phyloP scores from a whole-genome alignment of 73 alveolate species.

The Uronychia setigera region DNA sequence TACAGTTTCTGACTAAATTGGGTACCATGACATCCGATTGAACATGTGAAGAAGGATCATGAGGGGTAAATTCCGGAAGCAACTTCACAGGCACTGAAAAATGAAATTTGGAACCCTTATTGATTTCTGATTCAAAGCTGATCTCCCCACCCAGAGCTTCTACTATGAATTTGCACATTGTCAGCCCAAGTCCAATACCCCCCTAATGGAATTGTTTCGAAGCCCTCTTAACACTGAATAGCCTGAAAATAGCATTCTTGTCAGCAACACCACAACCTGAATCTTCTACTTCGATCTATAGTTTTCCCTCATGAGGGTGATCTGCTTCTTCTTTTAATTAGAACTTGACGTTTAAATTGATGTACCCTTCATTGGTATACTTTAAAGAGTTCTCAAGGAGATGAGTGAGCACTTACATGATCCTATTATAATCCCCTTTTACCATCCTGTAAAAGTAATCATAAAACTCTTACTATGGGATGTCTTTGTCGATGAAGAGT shows the following conservation, averaged over 20 bases:
- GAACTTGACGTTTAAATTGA: background rate
- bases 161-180: background rate
- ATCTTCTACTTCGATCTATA: background rate
- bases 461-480: background rate
- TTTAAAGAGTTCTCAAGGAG: background rate
- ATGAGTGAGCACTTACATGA: background rate
- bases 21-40: background rate
- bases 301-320: background rate
- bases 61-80: background rate
- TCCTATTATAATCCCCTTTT: background rate
- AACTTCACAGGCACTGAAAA: background rate
- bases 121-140: background rate
- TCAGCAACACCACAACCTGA: background rate
- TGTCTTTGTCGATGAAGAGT: background rate
- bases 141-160: slow-evolving; percentile 2
- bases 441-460: background rate
- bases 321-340: background rate
- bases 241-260: background rate
- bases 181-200: slow-evolving; percentile 6
- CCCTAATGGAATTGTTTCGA: background rate
- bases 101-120: background rate
- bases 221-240: background rate
- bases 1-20: background rate
- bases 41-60: background rate
- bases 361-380: background rate